Evolutionary conservation across 768 basidiomycete species (phyloP).

Genomic region (Collybiopsis confluens): DNA sequence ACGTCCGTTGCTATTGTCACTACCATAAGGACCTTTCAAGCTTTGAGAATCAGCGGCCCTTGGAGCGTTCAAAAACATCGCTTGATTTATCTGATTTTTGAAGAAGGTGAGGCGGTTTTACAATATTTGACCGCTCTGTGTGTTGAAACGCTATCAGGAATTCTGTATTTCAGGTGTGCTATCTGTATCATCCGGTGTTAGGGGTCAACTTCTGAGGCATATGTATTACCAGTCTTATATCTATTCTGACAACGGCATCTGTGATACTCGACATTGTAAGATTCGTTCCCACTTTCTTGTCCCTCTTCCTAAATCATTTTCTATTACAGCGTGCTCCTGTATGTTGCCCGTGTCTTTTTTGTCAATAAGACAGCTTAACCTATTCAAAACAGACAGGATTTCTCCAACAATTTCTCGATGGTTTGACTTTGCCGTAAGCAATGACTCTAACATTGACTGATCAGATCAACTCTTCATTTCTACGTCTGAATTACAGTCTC

Average conservation of each 20-base stretch:
- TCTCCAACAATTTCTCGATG: constrained; percentile 23
- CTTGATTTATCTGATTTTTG: constrained; percentile 2
- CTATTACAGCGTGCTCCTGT: constrained; percentile 18
- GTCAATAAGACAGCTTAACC: neutral
- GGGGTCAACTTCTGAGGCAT: neutral
- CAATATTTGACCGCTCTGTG: neutral
- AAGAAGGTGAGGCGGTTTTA: neutral
- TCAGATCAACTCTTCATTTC: neutral
- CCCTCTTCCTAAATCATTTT: neutral
- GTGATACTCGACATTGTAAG: constrained; percentile 5
- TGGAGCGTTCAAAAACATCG: constrained; percentile 7
- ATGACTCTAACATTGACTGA: neutral
- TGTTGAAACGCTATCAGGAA: neutral
- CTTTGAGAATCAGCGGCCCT: constrained; percentile 9
- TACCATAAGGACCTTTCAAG: constrained; percentile 14
- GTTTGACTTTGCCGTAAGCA: constrained; percentile 22
- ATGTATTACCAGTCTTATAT: neutral
- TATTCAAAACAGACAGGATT: constrained; percentile 19
- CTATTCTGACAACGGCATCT: neutral
- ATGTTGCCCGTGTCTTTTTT: neutral
- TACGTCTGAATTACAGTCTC: neutral
- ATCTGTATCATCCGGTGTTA: neutral
- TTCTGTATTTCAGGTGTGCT: constrained; percentile 6
- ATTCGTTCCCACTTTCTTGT: neutral
- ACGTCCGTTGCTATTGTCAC: constrained; percentile 12